phyloP scores from a whole-genome alignment of 495 filamentous ascomycete species.

The Staphylotrichum longicolle region DNA sequence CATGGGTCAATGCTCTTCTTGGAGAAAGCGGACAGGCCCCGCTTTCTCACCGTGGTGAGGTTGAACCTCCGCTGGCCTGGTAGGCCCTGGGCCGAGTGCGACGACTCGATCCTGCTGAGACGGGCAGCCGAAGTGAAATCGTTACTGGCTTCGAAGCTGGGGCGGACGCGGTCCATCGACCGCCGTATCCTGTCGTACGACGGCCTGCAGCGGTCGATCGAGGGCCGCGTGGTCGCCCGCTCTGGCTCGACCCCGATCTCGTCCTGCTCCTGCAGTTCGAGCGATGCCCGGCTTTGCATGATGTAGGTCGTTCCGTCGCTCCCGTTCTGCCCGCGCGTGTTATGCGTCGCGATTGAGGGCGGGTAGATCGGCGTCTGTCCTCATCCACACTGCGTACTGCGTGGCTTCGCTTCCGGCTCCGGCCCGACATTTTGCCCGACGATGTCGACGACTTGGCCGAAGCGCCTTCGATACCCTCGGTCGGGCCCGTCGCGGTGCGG shows the following conservation, averaged over 20 bases:
- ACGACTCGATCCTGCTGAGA: conserved; percentile 78
- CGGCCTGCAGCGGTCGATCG: conserved; percentile 68
- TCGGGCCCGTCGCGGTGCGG: conserved; percentile 10
- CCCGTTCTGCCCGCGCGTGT: conserved; percentile 81
- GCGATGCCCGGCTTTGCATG: conserved; percentile 55
- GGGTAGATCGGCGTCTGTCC: conserved; percentile 86
- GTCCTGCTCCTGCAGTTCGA: conserved; percentile 12
- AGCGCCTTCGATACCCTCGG: conserved; percentile 33
- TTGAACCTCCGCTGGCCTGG: conserved; percentile 34
- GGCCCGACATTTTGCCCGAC: conserved; percentile 41
- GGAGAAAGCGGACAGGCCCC: conserved; percentile 39
- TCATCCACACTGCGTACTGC: conserved; percentile 66
- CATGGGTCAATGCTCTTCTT: conserved; percentile 37
- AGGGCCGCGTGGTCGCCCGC: conserved; percentile 39
- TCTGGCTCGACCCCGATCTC: conserved; percentile 8
- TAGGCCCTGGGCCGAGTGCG: conserved; percentile 44
- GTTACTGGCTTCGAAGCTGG: conserved; percentile 78
- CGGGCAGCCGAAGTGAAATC: conserved; percentile 89
- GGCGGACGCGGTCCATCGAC: conserved; percentile 71
- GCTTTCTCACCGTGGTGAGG: conserved; percentile 34
- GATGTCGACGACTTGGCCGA: conserved; percentile 48
- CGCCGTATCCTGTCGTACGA: conserved; percentile 75
- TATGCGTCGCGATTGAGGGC: conserved; percentile 78
- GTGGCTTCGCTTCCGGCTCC: conserved; percentile 47
- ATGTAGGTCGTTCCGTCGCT: conserved; percentile 95